Base-by-base conservation (phyloP, 306 rosid genomes). In the Rosa persica region DNA sequence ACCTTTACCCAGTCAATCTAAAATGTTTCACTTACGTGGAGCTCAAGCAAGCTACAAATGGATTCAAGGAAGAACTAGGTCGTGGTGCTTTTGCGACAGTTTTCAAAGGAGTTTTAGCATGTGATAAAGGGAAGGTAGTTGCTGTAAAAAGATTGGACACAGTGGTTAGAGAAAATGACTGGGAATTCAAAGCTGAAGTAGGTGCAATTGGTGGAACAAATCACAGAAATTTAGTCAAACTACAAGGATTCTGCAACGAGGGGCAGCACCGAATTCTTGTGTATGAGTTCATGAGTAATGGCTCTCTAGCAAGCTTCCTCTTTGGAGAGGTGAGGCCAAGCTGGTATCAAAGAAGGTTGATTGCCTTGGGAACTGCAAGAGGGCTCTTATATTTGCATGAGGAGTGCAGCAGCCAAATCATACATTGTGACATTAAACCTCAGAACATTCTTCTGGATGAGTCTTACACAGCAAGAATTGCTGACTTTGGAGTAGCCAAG, bases 131-230 rank as follows among this genome's bases (percentile, higher is more conserved):
- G 30, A 43, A n/a, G 5, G 49, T 27, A 10, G 81, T 89, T n/a
- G 93, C 90, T 19, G 85, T 89, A 5, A 87, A 89, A 44, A 77
- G 77, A 67, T 64, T 87, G 11, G 86, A 85, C 0, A 75, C 73
- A 34, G n/a, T 67, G 23, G 75, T 77, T 12, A 61, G 68, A n/a
- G 90, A 87, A 78, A 86, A 82, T 15, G 90, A 83, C 6, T 60
- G 67, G 13, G 88, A 87, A 54, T 84, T 87, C 74, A 81, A 79
- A 43, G 82, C 81, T 22, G 86, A 84, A 60, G 83, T 82, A 55
- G 82, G 79, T 2, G 65, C 72, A 9, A 84, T 84, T 2, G 84
- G 81, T 6, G 55, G 77, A 42, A 79, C 86, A 25, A 82, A 84
- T 72, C 90, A 84, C 60, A 74, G 40, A 42, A 82, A 82, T 19